Conservation (phyloP, 2,329 filamentous ascomycete genomes). For the Curvularia eragrostidis region DNA sequence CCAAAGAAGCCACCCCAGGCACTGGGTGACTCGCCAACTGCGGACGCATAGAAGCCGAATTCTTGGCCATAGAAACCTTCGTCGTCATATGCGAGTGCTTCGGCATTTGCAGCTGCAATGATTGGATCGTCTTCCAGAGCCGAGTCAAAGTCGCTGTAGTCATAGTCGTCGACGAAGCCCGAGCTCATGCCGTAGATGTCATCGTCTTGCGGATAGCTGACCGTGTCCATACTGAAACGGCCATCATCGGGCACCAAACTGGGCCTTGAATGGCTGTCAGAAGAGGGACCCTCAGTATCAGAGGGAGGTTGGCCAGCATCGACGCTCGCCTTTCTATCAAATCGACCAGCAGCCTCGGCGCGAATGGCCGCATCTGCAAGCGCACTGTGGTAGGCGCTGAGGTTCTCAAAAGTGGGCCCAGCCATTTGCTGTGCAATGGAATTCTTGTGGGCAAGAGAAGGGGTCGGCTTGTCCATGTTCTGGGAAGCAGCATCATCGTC, state of each 20-base stretch:
- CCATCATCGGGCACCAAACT: constrained; percentile 60
- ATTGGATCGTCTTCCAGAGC: constrained; percentile 76
- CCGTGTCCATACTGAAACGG: constrained; percentile 56
- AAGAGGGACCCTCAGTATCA: constrained; percentile 45
- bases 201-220: constrained; percentile 47
- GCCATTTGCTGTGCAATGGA: constrained; percentile 45
- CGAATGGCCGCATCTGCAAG: constrained; percentile 81
- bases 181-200: constrained; percentile 45
- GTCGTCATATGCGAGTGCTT: constrained; percentile 87
- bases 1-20: constrained; percentile 90
- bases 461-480: constrained; percentile 42
- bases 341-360: constrained; percentile 77
- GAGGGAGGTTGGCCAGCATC: constrained; percentile 38
- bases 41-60: constrained; percentile 88
- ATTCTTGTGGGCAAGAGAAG: constrained; percentile 61
- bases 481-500: constrained; percentile 42
- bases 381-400: constrained; percentile 81
- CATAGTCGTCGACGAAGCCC: constrained; percentile 54
- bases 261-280: constrained; percentile 46
- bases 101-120: constrained; percentile 93
- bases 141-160: constrained; percentile 64
- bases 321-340: constrained; percentile 66
- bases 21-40: constrained; percentile 63
- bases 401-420: constrained; percentile 53
- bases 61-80: constrained; percentile 96